These are phyloP conservation scores for Alternaria sp. DNA, from an alignment of 2,329 filamentous ascomycete genomes.

Conservation along the genomic window DNA sequence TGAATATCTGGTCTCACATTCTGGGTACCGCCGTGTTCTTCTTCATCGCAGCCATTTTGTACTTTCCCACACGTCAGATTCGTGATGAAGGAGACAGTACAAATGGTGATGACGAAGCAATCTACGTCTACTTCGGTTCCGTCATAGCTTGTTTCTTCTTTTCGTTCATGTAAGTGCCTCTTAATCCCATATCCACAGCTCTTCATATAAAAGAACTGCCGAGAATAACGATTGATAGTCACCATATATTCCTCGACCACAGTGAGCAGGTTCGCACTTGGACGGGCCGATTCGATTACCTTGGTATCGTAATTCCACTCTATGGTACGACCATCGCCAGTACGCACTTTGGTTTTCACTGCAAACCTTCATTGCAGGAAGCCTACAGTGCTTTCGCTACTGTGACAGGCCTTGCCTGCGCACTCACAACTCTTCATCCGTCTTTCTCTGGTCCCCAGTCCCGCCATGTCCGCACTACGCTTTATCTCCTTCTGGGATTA, in stretches of 20 bases:
- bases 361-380: conserved; percentile 39
- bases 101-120: conserved; percentile 6
- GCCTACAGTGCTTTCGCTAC: conserved; percentile 51
- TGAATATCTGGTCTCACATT: conserved; percentile 18
- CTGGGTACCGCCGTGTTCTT: conserved; percentile 3
- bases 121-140: conserved; percentile 12
- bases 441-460: conserved; percentile 34
- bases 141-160: conserved; percentile 17
- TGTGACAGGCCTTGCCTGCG: conserved; percentile 40
- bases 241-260: conserved; percentile 83
- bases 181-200: not conserved
- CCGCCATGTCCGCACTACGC: conserved; percentile 52
- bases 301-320: conserved; percentile 75
- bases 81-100: not conserved
- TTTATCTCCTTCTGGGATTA: conserved; percentile 55
- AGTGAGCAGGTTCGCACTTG: conserved; percentile 76
- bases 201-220: not conserved
- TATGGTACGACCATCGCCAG: conserved; percentile 87
- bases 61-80: not conserved
- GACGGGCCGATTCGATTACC: conserved; percentile 90
- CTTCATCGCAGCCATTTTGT: not conserved
- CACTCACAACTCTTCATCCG: conserved; percentile 48
- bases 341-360: conserved; percentile 64
- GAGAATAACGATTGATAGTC: conserved; percentile 57
- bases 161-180: conserved; percentile 43